These are phyloP conservation scores for Astrothelium macrocarpum DNA, from an alignment of 495 filamentous ascomycete genomes.

Conservation along the genomic window DNA sequence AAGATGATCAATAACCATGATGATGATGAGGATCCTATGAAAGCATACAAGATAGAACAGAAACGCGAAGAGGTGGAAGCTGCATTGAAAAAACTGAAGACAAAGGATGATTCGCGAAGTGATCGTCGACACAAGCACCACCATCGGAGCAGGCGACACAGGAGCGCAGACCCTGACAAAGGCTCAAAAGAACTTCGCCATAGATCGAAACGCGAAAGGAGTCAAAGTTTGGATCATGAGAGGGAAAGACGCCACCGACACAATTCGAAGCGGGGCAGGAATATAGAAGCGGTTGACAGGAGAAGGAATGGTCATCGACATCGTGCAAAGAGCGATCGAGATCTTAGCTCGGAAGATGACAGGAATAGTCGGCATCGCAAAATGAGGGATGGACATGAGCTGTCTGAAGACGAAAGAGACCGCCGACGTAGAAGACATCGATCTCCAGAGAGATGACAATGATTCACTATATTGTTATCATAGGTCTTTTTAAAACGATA, in stretches of 20 bases:
- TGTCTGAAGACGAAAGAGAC: neutral
- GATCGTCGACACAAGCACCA: constrained; percentile 4
- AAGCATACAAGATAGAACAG: constrained; percentile 73
- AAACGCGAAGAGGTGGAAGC: constrained; percentile 78
- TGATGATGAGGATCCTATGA: constrained; percentile 98
- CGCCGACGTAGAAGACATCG: neutral
- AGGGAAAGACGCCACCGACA: neutral
- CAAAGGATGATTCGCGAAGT: constrained; percentile 24
- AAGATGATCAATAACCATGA: constrained; percentile 32
- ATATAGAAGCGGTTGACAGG: neutral
- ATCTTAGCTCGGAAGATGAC: neutral
- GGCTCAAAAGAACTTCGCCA: neutral
- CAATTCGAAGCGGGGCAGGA: neutral
- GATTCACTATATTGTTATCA: neutral
- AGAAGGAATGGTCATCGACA: neutral
- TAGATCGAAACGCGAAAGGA: neutral
- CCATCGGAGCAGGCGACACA: constrained; percentile 5
- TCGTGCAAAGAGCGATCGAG: neutral
- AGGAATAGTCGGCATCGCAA: neutral
- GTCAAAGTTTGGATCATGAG: neutral
- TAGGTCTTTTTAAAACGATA: neutral
- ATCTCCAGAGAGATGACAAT: neutral
- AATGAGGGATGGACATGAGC: neutral
- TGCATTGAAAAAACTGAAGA: constrained; percentile 50
- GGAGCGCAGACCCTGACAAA: neutral